These are phyloP conservation scores for Earliella scabrosa DNA, from an alignment of 1,284 basidiomycete species.

Conservation along the genomic window DNA sequence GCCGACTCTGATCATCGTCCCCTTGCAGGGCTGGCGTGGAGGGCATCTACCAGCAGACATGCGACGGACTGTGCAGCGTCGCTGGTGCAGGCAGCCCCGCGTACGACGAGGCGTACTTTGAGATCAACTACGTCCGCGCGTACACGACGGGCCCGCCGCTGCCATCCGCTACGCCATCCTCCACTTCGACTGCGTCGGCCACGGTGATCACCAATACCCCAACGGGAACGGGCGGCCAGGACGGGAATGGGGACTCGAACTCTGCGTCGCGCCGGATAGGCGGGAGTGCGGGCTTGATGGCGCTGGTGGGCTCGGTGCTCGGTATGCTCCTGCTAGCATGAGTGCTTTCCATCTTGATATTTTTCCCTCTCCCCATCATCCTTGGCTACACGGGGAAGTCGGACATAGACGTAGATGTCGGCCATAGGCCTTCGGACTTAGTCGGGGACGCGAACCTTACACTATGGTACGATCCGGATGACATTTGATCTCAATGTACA, in stretches of 20 bases:
- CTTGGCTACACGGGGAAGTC: no score
- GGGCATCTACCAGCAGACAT: slow-evolving; percentile 44
- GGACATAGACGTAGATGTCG: no score
- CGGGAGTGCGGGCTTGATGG: not conserved
- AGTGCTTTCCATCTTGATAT: not conserved
- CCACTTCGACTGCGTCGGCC: slow-evolving; percentile 1
- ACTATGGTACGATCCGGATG: no score
- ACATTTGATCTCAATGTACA: no score
- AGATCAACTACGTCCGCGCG: slow-evolving; percentile 54
- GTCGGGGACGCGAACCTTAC: no score
- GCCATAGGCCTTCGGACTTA: no score
- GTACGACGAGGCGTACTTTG: slow-evolving; percentile 59
- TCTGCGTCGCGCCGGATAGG: slow-evolving; percentile 1
- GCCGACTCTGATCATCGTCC: no score
- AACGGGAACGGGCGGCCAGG: not conserved
- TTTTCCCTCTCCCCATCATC: no score
- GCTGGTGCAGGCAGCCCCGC: slow-evolving; percentile 57
- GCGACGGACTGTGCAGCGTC: slow-evolving; percentile 52
- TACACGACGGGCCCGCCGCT: slow-evolving; percentile 36
- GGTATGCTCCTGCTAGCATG: not conserved
- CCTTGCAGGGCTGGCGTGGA: slow-evolving; percentile 59
- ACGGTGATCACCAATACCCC: slow-evolving; percentile 3
- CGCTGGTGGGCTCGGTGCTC: slow-evolving; percentile 2
- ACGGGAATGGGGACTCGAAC: not conserved
- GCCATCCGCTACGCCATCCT: not conserved